Evolutionary conservation across 2,329 filamentous ascomycete species (phyloP).

Genomic region (Chrysoporthe deuterocubensis): DNA sequence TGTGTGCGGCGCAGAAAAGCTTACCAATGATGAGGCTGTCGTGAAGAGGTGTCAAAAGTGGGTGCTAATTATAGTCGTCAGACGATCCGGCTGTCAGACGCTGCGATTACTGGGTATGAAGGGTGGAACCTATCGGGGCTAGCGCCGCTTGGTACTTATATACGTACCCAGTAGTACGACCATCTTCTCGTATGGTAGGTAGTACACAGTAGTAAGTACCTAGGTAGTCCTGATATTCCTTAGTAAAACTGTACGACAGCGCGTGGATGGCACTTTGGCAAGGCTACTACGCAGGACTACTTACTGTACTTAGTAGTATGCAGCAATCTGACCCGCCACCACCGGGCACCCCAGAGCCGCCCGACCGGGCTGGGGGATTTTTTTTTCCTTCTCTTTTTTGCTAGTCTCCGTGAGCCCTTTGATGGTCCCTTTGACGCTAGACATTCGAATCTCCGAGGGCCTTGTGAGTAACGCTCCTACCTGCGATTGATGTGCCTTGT

Average conservation of each 20-base stretch:
- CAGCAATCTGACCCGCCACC: neutral
- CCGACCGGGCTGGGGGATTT: too few relatives aligned
- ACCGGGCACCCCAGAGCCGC: neutral
- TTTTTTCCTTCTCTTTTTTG: neutral
- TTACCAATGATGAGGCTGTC: neutral
- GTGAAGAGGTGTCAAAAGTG: neutral
- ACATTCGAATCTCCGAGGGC: neutral
- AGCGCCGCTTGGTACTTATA: neutral
- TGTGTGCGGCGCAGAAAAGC: neutral
- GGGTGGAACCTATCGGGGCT: neutral
- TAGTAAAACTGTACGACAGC: neutral
- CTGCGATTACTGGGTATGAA: neutral
- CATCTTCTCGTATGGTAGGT: too few relatives aligned
- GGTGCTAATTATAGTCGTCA: conserved; percentile 3
- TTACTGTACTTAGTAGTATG: too few relatives aligned
- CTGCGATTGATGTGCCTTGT: too few relatives aligned
- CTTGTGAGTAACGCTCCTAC: too few relatives aligned
- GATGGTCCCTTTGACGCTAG: neutral
- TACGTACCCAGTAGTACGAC: too few relatives aligned
- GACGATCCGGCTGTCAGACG: neutral
- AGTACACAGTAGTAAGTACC: neutral
- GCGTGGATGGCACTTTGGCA: neutral
- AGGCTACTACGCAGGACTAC: neutral
- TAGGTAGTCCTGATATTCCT: neutral
- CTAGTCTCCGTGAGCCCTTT: neutral